Evolutionary conservation across 2,329 filamentous ascomycete genomes (phyloP).

Genomic region (Aspergillus sp.): DNA sequence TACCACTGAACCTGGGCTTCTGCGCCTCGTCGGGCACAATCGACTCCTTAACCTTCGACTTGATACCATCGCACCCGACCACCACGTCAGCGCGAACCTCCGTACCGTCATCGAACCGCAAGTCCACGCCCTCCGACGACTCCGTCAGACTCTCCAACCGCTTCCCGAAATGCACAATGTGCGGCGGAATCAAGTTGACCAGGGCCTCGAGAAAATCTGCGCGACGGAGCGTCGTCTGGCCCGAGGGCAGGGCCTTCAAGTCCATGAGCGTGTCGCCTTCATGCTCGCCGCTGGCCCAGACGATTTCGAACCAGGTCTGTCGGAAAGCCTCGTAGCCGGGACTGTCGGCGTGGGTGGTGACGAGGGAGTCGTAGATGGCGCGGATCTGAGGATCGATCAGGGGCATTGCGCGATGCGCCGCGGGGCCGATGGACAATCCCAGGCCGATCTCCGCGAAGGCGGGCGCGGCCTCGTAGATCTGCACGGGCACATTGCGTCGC

Average conservation of each 20-base stretch:
- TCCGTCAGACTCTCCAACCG: constrained; percentile 21
- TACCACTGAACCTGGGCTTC: constrained; percentile 31
- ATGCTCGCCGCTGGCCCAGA: constrained; percentile 11
- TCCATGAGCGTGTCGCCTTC: constrained; percentile 28
- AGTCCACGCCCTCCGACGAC: constrained; percentile 14
- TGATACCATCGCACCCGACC: constrained; percentile 39
- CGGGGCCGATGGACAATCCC: constrained; percentile 57
- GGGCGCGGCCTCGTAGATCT: constrained; percentile 57
- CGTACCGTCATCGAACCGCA: constrained; percentile 35
- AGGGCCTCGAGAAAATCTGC: constrained; percentile 36
- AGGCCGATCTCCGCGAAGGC: constrained; percentile 60
- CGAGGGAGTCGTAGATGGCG: constrained; percentile 30
- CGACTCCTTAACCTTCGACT: constrained; percentile 28
- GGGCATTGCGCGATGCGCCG: constrained; percentile 56
- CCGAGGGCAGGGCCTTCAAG: constrained; percentile 30
- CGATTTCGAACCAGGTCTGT: constrained; percentile 35
- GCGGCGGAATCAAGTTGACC: constrained; percentile 28
- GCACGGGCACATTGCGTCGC: constrained; percentile 46
- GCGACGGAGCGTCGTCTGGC: constrained; percentile 33
- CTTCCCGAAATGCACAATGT: constrained; percentile 36
- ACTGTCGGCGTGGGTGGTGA: constrained; percentile 34
- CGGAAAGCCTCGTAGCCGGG: constrained; percentile 29
- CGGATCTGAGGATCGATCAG: constrained; percentile 48
- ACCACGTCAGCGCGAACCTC: constrained; percentile 29
- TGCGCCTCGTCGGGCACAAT: constrained; percentile 21